Evolutionary conservation across 495 filamentous ascomycete species (phyloP), one percentile per base, ranked within the genome.

Genomic region (Aspergillus ellipticus): DNA sequence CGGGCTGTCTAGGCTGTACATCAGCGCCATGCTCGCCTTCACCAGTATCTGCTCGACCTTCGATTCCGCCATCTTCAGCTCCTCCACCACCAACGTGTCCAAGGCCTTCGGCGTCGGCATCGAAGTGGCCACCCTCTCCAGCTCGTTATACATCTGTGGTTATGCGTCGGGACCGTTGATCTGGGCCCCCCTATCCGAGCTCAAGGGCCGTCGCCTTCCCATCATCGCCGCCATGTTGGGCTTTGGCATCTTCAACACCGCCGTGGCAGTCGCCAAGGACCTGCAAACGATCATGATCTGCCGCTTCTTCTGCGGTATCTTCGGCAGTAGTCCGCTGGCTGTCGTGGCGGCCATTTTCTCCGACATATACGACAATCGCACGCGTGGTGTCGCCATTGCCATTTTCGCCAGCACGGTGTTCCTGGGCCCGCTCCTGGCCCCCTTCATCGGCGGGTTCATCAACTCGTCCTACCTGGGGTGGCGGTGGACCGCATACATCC

Each of bases 271-370:
- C 0, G 86, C 74, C 46, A 93, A 92, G 66, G 89, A 95, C 65
- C 67, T 91, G 3, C 91, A 95, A 69, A 95, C 91, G 0, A 64
- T 94, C 9, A 75, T 96, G 50, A 83, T 96, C 58, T 88, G 83
- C 60, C 87, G 92, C 21, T 96, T 96, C 76, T 96, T 90, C 65
- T 83, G 79, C 49, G 92, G 91, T 43, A 74, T 83, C 56, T 82
- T 81, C 60, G 90, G 89, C 29, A 85, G 88, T 41, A 89, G 83
- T 66, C 90, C 92, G 0, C 65, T 96, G 6, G 85, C 92, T 19
- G 85, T 96, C 43, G 91, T 96, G 1, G 92, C 85, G 3, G 92
- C 91, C 20, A 82, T 95, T 48, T 94, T 96, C 71, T 86, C 88
- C 2, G 92, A 96, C 67, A 89, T 96, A 77, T 96, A 90, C 62